Evolutionary conservation across 2,329 filamentous ascomycete species (phyloP).

Genomic region (Pseudogymnoascus verrucosus): DNA sequence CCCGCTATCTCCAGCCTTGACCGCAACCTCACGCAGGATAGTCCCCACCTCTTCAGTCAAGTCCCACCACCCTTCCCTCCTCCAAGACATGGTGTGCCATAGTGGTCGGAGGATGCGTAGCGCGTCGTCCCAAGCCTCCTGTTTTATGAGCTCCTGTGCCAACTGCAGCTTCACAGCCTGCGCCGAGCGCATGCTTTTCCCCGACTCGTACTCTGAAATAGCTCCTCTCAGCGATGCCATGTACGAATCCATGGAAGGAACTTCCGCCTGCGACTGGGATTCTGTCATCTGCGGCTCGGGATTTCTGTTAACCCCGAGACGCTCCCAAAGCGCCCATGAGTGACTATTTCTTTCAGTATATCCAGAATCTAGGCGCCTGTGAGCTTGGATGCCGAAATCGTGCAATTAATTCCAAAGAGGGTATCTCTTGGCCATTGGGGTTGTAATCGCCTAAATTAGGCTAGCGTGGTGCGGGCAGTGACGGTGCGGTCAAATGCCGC

Average conservation of each 20-base stretch:
- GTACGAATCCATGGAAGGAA: constrained; percentile 7
- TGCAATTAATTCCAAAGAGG: constrained; percentile 1
- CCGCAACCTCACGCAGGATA: constrained; percentile 51
- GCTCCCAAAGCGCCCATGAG: constrained; percentile 4
- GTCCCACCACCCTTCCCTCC: constrained; percentile 51
- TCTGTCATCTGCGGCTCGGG: constrained; percentile 6
- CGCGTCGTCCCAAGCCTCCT: constrained; percentile 45
- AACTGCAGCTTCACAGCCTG: constrained; percentile 36
- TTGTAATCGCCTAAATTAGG: constrained; percentile 7
- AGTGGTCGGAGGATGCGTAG: constrained; percentile 46
- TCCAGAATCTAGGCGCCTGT: constrained; percentile 4
- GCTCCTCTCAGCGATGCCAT: not conserved
- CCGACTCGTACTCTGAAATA: not conserved
- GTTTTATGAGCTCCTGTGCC: constrained; percentile 45
- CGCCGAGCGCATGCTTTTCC: not conserved
- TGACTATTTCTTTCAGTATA: constrained; percentile 1
- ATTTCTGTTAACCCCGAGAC: constrained; percentile 1
- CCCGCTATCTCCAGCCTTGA: constrained; percentile 42
- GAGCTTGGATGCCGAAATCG: not conserved
- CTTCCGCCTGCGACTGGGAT: not conserved
- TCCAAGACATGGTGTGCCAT: constrained; percentile 50
- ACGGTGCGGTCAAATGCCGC: constrained; percentile 1
- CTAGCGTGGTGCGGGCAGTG: constrained; percentile 6
- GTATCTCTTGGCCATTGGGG: constrained; percentile 7
- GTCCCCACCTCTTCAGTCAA: constrained; percentile 54